Conservation (phyloP, 2,329 filamentous ascomycete species). For the Sarocladium kiliense region DNA sequence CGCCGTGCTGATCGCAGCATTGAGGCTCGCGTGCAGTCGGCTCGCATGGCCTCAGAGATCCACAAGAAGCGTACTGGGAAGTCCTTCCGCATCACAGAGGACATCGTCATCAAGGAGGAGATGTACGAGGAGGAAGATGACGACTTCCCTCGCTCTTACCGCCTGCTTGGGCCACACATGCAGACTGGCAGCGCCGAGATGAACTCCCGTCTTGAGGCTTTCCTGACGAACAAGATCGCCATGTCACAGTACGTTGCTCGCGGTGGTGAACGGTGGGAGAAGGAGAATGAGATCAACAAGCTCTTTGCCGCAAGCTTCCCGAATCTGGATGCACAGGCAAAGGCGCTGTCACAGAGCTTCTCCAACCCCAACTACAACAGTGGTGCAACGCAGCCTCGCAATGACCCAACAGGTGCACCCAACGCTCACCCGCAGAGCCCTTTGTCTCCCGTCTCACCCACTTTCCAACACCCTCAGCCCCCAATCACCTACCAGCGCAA, state of each 20-base stretch:
- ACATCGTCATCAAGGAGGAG: conserved; percentile 84
- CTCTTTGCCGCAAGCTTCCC: conserved; percentile 44
- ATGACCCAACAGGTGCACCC: background rate
- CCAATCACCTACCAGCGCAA: conserved; percentile 18
- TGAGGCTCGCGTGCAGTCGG: conserved; percentile 84
- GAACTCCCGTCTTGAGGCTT: conserved; percentile 53
- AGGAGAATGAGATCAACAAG: conserved; percentile 41
- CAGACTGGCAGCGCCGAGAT: conserved; percentile 56
- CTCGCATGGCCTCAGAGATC: conserved; percentile 80
- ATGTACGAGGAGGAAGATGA: conserved; percentile 97
- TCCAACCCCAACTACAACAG: conserved; percentile 9
- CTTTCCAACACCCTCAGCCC: conserved; percentile 14
- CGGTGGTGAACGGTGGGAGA: conserved; percentile 30
- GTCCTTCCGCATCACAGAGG: conserved; percentile 72
- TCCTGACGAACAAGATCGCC: conserved; percentile 35
- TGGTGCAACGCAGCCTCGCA: background rate
- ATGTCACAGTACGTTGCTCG: conserved; percentile 35
- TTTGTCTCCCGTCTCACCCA: conserved; percentile 13
- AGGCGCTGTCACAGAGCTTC: conserved; percentile 17
- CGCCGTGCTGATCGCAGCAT: conserved; percentile 79
- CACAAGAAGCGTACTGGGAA: conserved; percentile 85
- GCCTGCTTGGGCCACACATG: conserved; percentile 57
- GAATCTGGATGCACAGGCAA: conserved; percentile 23
- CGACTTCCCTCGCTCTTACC: conserved; percentile 63
- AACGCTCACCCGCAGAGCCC: conserved; percentile 13